These are phyloP conservation scores for Cucurbita moschata DNA, from an alignment of 306 rosid species.

Conservation along the genomic window DNA sequence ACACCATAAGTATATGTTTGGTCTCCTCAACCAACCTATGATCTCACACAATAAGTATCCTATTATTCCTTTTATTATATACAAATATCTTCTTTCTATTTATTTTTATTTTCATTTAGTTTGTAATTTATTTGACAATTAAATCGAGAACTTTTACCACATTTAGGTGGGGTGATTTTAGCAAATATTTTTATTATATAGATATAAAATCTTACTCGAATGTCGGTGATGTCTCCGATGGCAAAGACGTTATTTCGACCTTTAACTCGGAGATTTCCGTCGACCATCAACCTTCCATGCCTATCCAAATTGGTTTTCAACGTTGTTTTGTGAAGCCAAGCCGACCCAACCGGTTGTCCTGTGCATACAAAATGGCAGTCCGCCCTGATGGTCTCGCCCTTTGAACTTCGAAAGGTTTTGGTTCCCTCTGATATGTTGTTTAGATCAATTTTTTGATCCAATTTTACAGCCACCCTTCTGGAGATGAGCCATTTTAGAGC, in stretches of 20 bases:
- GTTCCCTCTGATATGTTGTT: conserved; percentile 15
- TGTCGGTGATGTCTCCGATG: conserved; percentile 64
- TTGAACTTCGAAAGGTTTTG: conserved; percentile 35
- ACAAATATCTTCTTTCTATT: too few relatives aligned
- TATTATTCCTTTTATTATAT: too few relatives aligned
- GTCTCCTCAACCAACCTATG: too few relatives aligned
- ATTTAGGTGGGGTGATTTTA: too few relatives aligned
- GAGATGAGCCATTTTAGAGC: conserved; percentile 42
- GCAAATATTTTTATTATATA: too few relatives aligned
- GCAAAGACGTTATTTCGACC: conserved; percentile 49
- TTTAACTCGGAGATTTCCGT: conserved; percentile 39
- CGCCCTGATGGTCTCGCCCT: conserved; percentile 42
- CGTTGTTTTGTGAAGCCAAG: conserved; percentile 52
- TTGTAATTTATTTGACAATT: too few relatives aligned
- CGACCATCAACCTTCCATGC: conserved; percentile 55
- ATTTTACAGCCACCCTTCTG: conserved; percentile 43
- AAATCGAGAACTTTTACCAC: too few relatives aligned
- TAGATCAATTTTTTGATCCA: conserved; percentile 35
- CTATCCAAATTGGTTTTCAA: conserved; percentile 30
- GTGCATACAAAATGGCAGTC: conserved; percentile 57
- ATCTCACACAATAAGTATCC: too few relatives aligned
- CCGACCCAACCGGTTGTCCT: conserved; percentile 32
- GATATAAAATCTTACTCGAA: conserved; percentile 19
- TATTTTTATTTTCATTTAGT: too few relatives aligned
- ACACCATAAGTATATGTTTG: too few relatives aligned